Evolutionary conservation across 148 eudicot species (phyloP), one percentile per base, ranked within the genome.

Genomic region (Arctostaphylos glauca): DNA sequence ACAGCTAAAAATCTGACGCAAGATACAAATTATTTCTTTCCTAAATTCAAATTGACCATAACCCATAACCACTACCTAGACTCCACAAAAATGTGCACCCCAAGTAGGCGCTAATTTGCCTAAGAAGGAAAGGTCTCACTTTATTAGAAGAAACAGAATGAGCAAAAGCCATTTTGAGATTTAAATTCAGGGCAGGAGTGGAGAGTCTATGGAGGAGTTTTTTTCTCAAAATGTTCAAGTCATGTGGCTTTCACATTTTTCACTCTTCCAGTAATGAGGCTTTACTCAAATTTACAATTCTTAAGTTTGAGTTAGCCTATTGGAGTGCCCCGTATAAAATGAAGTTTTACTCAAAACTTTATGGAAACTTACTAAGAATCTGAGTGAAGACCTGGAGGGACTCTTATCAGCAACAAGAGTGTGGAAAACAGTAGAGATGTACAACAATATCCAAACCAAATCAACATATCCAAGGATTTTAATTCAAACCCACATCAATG

Each of bases 401-500:
- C 16, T 54, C 58, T 54, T 54, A 14, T 18, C 18, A 55, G 66
- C 19, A 6, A 15, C 19, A 3, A n/a, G 19, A 46, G 10, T 64
- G 18, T 59, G 70, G 16, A 79, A 44, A 19, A 46, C n/a, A 52
- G 31, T 50, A 76, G 52, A 31, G 38, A 31, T 31, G 70, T 64
- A 64, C 70, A 64, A 14, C 70, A 21, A 31, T 53, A 53, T 25
- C 81, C 19, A 13, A 66, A 52, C 16, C 58, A 56, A 21, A 18
- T 54, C 68, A 55, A 50, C 16, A 70, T 21, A 80, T 81, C 49
- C 62, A 81, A 55, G 56, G 43, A 72, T 79, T 79, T 53, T 48
- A 13, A 19, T 68, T 49, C 41, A 43, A 84, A 72, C 67, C 70
- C 76, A 44, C 82, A 79, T 80, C 50, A 47, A 21, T 31, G 16